Evolutionary conservation across 1,139 yeast genomes (phyloP), one percentile per base, ranked within the genome.

Genomic region (Magnusiomyces ingens): DNA sequence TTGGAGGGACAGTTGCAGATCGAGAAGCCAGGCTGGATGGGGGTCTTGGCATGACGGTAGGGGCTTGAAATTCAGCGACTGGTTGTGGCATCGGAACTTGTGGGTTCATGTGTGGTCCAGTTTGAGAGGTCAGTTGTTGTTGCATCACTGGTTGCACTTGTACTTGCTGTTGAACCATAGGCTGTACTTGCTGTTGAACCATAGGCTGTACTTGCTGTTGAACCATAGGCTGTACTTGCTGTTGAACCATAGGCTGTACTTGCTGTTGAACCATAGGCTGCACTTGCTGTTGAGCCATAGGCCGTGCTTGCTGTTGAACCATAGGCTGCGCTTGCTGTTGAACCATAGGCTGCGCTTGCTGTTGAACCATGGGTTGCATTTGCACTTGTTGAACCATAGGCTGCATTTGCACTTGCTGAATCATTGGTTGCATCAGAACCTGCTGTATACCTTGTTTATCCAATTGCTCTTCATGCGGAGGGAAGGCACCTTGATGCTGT

Each of bases 101-200:
- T 45, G 17, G 18, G 29, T n/a, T 12, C 21, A 22, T 13, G 17
- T 29, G 12, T 19, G 15, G 42, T 44, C 49, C 40, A 44, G 49
- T 22, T 44, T 48, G 15, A 50, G n/a, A 8, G 21, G 18, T 37
- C 55, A 35, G 36, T 46, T 40, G 19, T 50, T 48, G 42, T 46
- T 48, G 22, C 21, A 38, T 32, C 48, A 17, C 41, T 36, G 48
- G 52, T 8, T 37, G 45, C n/a, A 15, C 51, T 13, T 48, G 26
- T 37, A 26, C 51, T 43, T 55, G 56, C 58, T 59, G 53, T 59
- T 61, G 56, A n/a, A n/a, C n/a, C n/a, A n/a, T n/a, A n/a, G n/a
- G n/a, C 55, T 58, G 51, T 63, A 64, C 53, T 58, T 63, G 54
- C 54, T 60, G 52, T 54, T 15, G 19, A n/a, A n/a, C n/a, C n/a